These are phyloP conservation scores for Rhododendron kiyosumense DNA, from an alignment of 148 eudicot genomes.

Conservation along the genomic window DNA sequence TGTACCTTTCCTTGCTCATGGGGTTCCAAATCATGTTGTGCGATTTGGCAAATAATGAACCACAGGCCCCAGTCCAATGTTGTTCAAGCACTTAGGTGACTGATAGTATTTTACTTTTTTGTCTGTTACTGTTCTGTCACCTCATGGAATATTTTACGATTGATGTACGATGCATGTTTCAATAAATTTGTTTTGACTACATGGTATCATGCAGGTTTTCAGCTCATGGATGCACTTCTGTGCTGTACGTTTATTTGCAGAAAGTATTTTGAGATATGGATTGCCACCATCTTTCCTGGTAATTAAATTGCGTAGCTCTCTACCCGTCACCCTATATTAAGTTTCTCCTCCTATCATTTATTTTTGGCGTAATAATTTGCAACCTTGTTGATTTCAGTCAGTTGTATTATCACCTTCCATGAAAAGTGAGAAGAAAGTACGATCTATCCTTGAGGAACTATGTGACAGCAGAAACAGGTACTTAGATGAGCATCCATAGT, in stretches of 20 bases:
- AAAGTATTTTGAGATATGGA: slow-evolving; percentile 95
- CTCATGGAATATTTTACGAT: background rate
- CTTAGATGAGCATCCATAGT: background rate
- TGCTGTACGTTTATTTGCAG: slow-evolving; percentile 75
- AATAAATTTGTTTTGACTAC: background rate
- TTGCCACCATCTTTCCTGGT: slow-evolving; percentile 93
- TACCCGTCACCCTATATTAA: background rate
- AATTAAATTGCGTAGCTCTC: slow-evolving; percentile 9
- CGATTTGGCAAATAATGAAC: background rate
- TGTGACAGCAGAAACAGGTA: slow-evolving; percentile 71
- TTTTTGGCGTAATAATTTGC: background rate
- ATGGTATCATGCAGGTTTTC: slow-evolving; percentile 50
- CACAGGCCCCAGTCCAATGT: background rate
- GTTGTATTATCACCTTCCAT: slow-evolving; percentile 70
- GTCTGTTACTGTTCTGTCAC: background rate
- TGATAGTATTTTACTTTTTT: background rate
- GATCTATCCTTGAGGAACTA: slow-evolving; percentile 72
- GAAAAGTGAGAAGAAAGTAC: slow-evolving; percentile 94
- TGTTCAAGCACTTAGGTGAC: background rate
- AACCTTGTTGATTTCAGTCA: slow-evolving; percentile 42
- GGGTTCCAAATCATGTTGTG: background rate
- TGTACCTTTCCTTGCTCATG: background rate
- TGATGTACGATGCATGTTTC: background rate
- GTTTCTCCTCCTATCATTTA: background rate
- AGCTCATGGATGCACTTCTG: slow-evolving; percentile 90